Evolutionary conservation across 768 basidiomycete genomes (phyloP), one percentile per base, ranked within the genome.

Genomic region (Cantharellus anzutake): DNA sequence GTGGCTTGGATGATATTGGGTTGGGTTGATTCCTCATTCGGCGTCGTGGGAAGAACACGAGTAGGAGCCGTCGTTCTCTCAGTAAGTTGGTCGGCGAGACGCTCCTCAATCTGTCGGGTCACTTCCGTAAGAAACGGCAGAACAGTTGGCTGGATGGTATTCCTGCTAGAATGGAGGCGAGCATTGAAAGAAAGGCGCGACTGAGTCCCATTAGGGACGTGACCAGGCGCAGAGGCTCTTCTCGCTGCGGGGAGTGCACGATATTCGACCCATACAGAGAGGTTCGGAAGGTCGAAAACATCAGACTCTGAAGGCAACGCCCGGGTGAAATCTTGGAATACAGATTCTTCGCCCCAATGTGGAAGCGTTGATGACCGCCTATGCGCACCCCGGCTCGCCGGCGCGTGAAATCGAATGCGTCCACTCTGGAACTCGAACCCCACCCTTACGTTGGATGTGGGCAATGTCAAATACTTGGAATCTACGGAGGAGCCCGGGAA

Each of bases 91-190:
- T 1, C 57, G 37, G 3, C 79, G 73, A 90, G 75, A 2, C 86
- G 82, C 48, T 69, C 67, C 68, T 94, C 87, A 40, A 92, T 72
- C 50, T 78, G 79, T 35, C 76, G 74, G 57, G 84, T 76, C 37
- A 93, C 71, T 60, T 88, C 84, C 0, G 84, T 80, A 42, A 96
- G 69, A 72, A 97, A 97, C 2, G 86, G 87, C 4, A 98, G 73
- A 5, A 97, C 72, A 3, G 79, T 82, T 0, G 94, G 93, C 51
- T 82, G 73, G 35, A 98, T 73, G 2, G 78, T 82, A 67, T 98
- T 98, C 61, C 82, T 78, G 67, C 91, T 96, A 0, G 86, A 83
- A 66, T 92, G 87, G 29, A 98, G 78, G n/a, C 86, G 85, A 65
- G 80, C 78, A 68, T 89, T 91, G 74, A 96, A 84, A 62, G 87